Percentiles rank a stretch among this genome's conserved stretches.
These are phyloP conservation scores for Cordyceps pruinosa DNA, from an alignment of 2,329 filamentous ascomycete species.

Conservation along the genomic window DNA sequence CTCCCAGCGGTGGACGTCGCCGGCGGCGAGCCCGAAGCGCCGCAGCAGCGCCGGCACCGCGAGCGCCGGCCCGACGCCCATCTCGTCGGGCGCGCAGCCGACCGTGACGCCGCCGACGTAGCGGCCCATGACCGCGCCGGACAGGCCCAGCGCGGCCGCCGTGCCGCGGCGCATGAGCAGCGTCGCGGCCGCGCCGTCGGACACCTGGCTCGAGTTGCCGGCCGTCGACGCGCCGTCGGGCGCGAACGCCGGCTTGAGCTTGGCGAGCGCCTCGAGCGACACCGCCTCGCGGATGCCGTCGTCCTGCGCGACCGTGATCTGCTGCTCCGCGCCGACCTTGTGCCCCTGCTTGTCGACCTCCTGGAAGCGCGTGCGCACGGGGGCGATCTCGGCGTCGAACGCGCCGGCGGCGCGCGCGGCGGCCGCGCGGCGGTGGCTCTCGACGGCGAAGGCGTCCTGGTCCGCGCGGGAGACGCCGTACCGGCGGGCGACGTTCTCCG, in stretches of 20 bases:
- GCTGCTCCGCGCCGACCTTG: constrained; percentile 47
- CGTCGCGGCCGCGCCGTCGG: constrained; percentile 77
- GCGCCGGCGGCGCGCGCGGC: constrained; percentile 60
- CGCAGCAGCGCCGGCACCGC: constrained; percentile 78
- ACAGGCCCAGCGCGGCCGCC: constrained; percentile 65
- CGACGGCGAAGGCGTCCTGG: constrained; percentile 75
- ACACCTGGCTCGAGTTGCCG: constrained; percentile 80
- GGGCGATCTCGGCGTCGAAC: constrained; percentile 74
- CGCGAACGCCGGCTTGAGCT: constrained; percentile 81
- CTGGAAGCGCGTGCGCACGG: constrained; percentile 65
- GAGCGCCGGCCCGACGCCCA: constrained; percentile 84
- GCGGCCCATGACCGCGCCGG: constrained; percentile 65
- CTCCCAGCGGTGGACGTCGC: constrained; percentile 81
- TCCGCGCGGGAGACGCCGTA: constrained; percentile 68
- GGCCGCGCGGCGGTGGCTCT: constrained; percentile 67
- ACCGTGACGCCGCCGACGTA: constrained; percentile 71
- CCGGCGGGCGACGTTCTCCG: constrained; percentile 76
- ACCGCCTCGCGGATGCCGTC: constrained; percentile 72
- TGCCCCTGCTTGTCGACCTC: constrained; percentile 55
- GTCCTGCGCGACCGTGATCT: constrained; percentile 65
- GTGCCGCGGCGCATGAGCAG: constrained; percentile 81
- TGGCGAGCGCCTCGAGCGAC: constrained; percentile 62
- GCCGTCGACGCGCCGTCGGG: constrained; percentile 71
- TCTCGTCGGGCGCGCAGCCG: constrained; percentile 82
- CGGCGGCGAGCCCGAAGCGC: constrained; percentile 56